A percentile compares a stretch with the other conserved stretches of the same genome.
Conservation (phyloP, 2,329 filamentous ascomycete species). For the Salinomyces thailandicus region DNA sequence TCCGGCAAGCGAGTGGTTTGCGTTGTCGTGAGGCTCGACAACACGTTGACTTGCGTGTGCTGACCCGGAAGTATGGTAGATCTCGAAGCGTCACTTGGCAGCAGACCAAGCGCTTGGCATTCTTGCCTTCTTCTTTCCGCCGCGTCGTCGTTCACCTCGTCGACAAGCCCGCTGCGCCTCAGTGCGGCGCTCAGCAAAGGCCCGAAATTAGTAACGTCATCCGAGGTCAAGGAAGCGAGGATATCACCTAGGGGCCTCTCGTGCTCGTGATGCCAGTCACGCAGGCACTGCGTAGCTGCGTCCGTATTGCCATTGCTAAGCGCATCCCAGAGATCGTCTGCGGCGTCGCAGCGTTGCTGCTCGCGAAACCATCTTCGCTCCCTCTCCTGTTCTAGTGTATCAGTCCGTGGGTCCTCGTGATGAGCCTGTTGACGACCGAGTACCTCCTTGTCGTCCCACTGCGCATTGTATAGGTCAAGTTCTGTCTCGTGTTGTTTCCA, state of each 20-base stretch:
- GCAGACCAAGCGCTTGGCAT: conserved; percentile 5
- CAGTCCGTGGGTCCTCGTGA: not conserved
- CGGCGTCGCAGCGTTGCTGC: conserved; percentile 5
- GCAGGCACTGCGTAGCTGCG: conserved; percentile 5
- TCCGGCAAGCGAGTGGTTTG: conserved; percentile 45
- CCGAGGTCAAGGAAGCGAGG: not conserved
- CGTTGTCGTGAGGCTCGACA: conserved; percentile 49
- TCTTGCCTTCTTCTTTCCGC: conserved; percentile 5
- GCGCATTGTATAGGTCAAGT: conserved; percentile 41
- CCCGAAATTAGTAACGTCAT: not conserved
- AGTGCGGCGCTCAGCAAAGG: not conserved
- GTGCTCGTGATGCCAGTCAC: conserved; percentile 1
- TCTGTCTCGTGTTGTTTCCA: conserved; percentile 30
- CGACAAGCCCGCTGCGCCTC: not conserved
- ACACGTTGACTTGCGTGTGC: conserved; percentile 25
- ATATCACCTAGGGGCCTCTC: not conserved
- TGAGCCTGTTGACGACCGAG: not conserved
- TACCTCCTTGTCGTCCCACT: not conserved
- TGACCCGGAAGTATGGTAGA: not conserved
- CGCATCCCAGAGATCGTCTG: conserved; percentile 8
- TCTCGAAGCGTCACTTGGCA: not conserved
- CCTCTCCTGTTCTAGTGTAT: conserved; percentile 5
- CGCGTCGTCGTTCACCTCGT: not conserved
- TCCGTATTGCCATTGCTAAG: conserved; percentile 3
- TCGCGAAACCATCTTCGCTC: conserved; percentile 2